Base-by-base conservation (phyloP, 495 filamentous ascomycete species). In the Hypoxylon perforatum region DNA sequence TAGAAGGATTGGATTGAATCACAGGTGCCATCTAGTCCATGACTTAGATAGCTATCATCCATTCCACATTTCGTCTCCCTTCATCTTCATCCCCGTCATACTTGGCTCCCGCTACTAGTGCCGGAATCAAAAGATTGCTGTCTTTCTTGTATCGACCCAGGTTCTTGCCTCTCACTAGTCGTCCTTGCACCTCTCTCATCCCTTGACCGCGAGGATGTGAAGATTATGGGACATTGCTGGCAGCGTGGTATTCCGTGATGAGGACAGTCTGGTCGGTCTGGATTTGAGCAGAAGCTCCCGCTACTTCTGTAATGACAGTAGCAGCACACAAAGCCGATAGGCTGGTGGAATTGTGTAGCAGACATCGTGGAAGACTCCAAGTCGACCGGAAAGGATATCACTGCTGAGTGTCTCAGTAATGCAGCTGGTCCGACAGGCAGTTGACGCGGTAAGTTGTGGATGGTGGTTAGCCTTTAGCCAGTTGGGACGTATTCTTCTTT, bases 271-370 rank as follows among this genome's bases (percentile, higher is more conserved):
- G 33, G 62, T 11, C 41, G 28, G 25, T 70, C 28, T 9, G 67
- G 67, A 12, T 70, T 70, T 25, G 67, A 67, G 53, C 67, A 70
- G 18, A 49, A 39, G 57, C 57, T 70, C 8, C 67, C 67, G 28
- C 67, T 70, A 22, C 67, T 70, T 3, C 62, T 35, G 18, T 58
- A 70, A 14, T 25, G 19, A 44, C 67, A 70, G n/a, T 63, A 57
- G 36, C 67, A 70, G 36, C 67, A 70, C 38, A 70, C 62, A 42
- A 70, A 70, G 47, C 67, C 67, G n/a, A 66, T 66, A 21, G 67
- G 67, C 25, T 70, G 67, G 58, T 70, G 67, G 36, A 14, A 23
- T 33, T 66, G 42, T n/a, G 15, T 47, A 8, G 44, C 12, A 19
- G 57, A 45, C 56, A 64, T 60, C 3, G 1, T 35, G 2, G 42